These are phyloP conservation scores for Talaromyces rugulosus DNA, from an alignment of 2,329 filamentous ascomycete species.

Conservation along the genomic window DNA sequence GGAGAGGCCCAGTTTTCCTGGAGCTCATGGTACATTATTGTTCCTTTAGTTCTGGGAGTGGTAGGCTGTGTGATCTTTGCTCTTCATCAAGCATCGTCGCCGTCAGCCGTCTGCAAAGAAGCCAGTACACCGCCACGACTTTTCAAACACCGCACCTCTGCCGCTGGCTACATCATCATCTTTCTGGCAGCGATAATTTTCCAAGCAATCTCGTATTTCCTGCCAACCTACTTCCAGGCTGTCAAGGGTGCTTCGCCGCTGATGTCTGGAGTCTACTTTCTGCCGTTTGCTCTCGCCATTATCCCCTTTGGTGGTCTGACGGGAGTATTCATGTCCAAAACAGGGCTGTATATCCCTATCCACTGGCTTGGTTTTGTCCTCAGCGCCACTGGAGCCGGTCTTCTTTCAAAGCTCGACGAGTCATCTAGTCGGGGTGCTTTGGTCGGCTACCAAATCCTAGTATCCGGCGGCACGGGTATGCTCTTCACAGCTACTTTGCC, in stretches of 20 bases:
- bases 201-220: not conserved
- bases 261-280: not conserved
- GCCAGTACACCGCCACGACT: not conserved
- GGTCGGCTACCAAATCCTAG: not conserved
- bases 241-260: not conserved
- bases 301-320: not conserved
- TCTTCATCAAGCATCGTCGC: not conserved
- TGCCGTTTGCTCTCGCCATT: not conserved
- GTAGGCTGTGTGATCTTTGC: not conserved
- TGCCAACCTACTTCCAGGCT: constrained; percentile 3
- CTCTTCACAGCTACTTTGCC: not conserved
- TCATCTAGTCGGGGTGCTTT: not conserved
- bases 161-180: not conserved
- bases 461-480: not conserved
- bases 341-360: not conserved
- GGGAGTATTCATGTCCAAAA: not conserved
- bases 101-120: not conserved
- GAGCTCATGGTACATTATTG: not conserved
- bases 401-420: not conserved
- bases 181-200: not conserved
- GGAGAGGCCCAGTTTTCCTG: not conserved
- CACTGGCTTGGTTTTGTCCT: not conserved
- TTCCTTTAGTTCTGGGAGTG: not conserved
- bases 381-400: not conserved
- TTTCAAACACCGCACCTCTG: not conserved